Evolutionary conservation across 2,329 filamentous ascomycete genomes (phyloP), one percentile per base, ranked within the genome.

Genomic region (Trichoderma sp.): DNA sequence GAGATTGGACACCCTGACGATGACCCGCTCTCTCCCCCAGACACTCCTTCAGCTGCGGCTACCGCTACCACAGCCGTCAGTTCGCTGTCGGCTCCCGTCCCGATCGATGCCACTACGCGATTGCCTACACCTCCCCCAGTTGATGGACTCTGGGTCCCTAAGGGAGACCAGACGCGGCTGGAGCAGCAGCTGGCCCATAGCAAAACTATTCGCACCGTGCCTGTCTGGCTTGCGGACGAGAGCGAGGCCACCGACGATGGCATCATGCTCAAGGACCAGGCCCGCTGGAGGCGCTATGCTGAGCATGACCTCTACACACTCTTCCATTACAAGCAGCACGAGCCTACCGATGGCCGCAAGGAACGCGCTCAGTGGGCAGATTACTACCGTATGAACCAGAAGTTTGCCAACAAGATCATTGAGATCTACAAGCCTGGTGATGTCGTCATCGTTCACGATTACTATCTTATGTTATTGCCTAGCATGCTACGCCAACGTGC

Each of bases 251-350:
- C 82, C 58, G 86, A 89, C 0, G 87, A 92, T 43, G 92, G 93
- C 51, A 88, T 95, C 66, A 85, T 88, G 47, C 85, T 98, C 74
- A 93, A 91, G 76, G 93, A 97, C 76, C 95, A 98, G 83, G 86
- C 87, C 36, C 87, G 94, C 74, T 98, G 96, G 95, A 89, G 94
- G 74, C 89, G 92, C 53, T 98, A 96, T 81, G 94, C 95, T 18
- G 94, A 98, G 83, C 91, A 95, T 79, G 93, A 97, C 77, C 86
- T 98, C 32, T 98, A 97, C 83, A 94, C 93, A 1, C 87, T 98
- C 11, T 94, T 98, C 80, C 95, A 98, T 82, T 98, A 98, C 86
- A 97, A 97, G 83, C 93, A 96, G 79, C 93, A 97, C 79, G 93
- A 95, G 80, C 94, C 95, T 1, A 93, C 91, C 14, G 93, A 98